Base-by-base conservation (phyloP, 352 stramenopile species). In the Pythium periplocum region DNA sequence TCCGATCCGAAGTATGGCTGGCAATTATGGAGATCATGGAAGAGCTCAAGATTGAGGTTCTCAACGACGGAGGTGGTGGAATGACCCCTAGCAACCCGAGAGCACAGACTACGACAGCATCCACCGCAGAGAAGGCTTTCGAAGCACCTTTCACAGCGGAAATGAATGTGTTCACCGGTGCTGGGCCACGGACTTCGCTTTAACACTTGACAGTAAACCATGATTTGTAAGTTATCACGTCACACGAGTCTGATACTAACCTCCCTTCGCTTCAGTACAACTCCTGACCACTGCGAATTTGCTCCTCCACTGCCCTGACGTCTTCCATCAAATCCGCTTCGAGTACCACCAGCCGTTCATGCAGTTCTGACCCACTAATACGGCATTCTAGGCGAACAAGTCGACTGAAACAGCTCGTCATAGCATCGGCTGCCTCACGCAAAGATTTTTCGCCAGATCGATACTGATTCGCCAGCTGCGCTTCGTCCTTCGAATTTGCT, bases 11-110 rank as follows among this genome's bases (percentile, higher is more conserved):
- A 63, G 85, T 95, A 1, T 95, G 85, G 85, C 78, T 95, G 17
- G 85, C 85, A 4, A 61, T 92, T 30, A 93, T 90, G 66, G 85
- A 95, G 62, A 92, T 93, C 59, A 90, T 95, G 75, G 85, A 95
- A 52, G 85, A 93, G 33, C 53, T 95, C 11, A 68, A 58, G 8
- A 72, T 95, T 5, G 50, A 74, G 17, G 74, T 92, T 32, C 43
- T 90, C 34, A 81, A 71, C 36, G 69, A 77, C 5, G 44, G 12
- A 26, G 17, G 17, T 26, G 17, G 17, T 26, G 17, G 17, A 26
- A 26, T 26, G 17, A 26, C 0, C 17, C 17, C 17, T 26, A 26
- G 17, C 17, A 26, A 26, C 17, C 17, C 17, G 17, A 26, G 17
- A 26, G 17, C 17, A 26, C 17, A 26, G 17, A 26, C 17, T 39